Evolutionary conservation across 441 rosid species (phyloP), one percentile per base, ranked within the genome.

Genomic region (Populus trichocarpa): DNA sequence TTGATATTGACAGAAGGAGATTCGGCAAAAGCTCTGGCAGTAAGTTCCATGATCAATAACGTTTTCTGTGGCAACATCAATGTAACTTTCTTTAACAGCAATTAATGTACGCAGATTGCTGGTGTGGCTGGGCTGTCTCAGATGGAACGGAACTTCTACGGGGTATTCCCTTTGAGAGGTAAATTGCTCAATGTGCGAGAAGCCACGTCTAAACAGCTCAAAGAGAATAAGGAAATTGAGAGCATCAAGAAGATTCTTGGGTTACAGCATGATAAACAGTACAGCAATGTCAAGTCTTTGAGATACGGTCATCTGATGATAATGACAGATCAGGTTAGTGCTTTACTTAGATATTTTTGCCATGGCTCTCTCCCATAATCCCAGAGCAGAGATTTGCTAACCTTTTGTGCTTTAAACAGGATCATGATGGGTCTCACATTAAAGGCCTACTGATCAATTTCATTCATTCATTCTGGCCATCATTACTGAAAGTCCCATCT

Each of bases 271-370:
- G 81, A 89, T 76, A 87, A 89, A 83, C 85, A 85, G 73, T 96
- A 96, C 69, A 84, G 79, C 23, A 86, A 73, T 84, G 88, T 91
- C 75, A 96, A 90, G 84, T 77, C 97, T 18, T 79, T 96, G 86
- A 90, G 99, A 96, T 94, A 94, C 83, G 99, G 98, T 77, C 95
- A 89, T 83, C 73, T 96, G 90, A 96, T 96, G 99, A 96, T 96
- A 75, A 96, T 96, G 99, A 94, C 98, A 6, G 98, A 96, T 81
- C 99, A 94, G 94, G 99, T 91, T 66, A 74, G 13, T 30, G 69
- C 66, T 66, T 74, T 40, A 16, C 5, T 61, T 53, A 22, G 28
- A 61, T 67, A 76, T 10, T 6, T 22, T 68, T 30, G 22, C 6
- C 42, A 69, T 80, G 3, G 20, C 50, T 32, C 76, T 74, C 35